phyloP scores from a whole-genome alignment of 2,329 filamentous ascomycete species.

The Fusarium tricinctum region DNA sequence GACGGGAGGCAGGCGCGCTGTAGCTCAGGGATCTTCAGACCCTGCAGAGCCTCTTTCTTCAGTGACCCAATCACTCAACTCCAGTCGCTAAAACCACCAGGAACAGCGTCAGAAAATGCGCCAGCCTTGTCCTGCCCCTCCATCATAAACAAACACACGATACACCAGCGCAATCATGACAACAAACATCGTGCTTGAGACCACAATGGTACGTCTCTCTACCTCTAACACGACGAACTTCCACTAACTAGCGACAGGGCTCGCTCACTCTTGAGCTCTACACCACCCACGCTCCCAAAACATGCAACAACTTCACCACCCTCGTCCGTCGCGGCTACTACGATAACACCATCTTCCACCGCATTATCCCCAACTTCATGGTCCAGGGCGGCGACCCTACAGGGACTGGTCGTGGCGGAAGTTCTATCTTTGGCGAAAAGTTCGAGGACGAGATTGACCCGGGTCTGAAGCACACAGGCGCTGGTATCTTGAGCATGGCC shows the following conservation, averaged over 20 bases:
- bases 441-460: slow-evolving; percentile 92
- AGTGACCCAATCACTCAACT: slow-evolving; percentile 26
- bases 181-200: slow-evolving; percentile 84
- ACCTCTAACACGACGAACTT: neutral
- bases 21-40: slow-evolving; percentile 8
- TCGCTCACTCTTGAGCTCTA: slow-evolving; percentile 91
- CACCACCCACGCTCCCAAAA: slow-evolving; percentile 86
- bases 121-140: slow-evolving; percentile 39
- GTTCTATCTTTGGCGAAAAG: slow-evolving; percentile 90
- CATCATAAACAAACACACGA: slow-evolving; percentile 17
- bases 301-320: slow-evolving; percentile 88
- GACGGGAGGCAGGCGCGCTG: slow-evolving; percentile 4
- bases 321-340: slow-evolving; percentile 90
- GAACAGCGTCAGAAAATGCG: slow-evolving; percentile 20
- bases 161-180: slow-evolving; percentile 68
- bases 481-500: slow-evolving; percentile 95
- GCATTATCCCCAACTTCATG: slow-evolving; percentile 97
- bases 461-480: slow-evolving; percentile 88
- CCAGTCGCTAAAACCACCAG: slow-evolving; percentile 12
- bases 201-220: slow-evolving; percentile 76
- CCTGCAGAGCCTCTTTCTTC: slow-evolving; percentile 8
- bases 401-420: slow-evolving; percentile 89
- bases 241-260: slow-evolving; percentile 68
- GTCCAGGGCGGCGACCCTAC: slow-evolving; percentile 95
- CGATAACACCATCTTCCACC: slow-evolving; percentile 87